Evolutionary conservation across 2,329 filamentous ascomycete species (phyloP).

Genomic region (Claviceps purpurea): DNA sequence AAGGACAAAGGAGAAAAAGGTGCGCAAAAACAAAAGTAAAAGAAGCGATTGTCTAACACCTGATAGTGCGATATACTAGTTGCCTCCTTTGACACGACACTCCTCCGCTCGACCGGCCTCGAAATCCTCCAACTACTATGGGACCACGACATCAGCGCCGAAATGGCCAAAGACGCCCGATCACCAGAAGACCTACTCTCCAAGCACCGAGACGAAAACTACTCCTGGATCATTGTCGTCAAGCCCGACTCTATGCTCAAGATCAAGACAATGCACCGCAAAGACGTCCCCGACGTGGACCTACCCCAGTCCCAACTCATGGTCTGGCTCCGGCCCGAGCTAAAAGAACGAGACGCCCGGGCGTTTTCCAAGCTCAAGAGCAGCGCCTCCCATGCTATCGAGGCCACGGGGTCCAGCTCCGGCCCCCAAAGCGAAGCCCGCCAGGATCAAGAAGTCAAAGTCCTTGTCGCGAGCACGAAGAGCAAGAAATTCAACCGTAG

Average conservation of each 20-base stretch:
- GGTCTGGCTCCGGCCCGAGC: constrained; percentile 67
- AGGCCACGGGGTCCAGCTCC: constrained; percentile 5
- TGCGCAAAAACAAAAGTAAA: not conserved
- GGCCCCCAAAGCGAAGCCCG: constrained; percentile 15
- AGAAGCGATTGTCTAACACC: not conserved
- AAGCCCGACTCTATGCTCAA: constrained; percentile 68
- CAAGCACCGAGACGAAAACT: constrained; percentile 61
- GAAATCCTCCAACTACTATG: constrained; percentile 70
- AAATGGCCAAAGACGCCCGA: constrained; percentile 67
- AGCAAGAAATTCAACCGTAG: constrained; percentile 87
- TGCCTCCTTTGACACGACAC: constrained; percentile 68
- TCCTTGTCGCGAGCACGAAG: constrained; percentile 69
- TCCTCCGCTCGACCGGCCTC: constrained; percentile 63
- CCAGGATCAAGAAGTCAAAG: constrained; percentile 60
- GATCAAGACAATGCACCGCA: constrained; percentile 63
- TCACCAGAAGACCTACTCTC: constrained; percentile 69
- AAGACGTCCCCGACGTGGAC: constrained; percentile 63
- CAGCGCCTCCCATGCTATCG: constrained; percentile 18
- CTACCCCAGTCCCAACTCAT: constrained; percentile 60
- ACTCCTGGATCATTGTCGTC: constrained; percentile 80
- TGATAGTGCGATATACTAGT: constrained; percentile 73
- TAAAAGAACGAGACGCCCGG: constrained; percentile 62
- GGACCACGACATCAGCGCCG: constrained; percentile 72
- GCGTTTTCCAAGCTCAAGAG: constrained; percentile 33
- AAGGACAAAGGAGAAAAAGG: not conserved